Conservation (phyloP, 1,284 basidiomycete genomes). For the Cryptococcus deneoformans region DNA sequence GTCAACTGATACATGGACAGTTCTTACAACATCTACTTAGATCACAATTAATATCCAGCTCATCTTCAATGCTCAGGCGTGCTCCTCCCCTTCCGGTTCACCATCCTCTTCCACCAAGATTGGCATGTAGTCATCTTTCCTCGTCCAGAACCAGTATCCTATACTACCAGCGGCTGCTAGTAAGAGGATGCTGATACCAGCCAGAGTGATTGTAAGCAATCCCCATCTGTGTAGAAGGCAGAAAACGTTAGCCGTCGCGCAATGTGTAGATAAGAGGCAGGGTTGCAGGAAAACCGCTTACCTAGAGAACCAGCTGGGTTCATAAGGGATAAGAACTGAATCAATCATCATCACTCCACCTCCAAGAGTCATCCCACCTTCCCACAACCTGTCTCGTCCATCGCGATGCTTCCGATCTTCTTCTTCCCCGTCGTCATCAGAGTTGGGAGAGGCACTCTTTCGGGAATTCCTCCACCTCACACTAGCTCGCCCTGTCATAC, state of each 20-base stretch:
- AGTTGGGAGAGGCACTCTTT: constrained; percentile 45
- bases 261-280: neutral
- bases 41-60: no score
- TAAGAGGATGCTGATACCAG: constrained; percentile 59
- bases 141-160: constrained; percentile 73
- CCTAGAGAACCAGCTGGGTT: constrained; percentile 68
- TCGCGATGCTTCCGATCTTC: constrained; percentile 6
- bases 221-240: constrained; percentile 32
- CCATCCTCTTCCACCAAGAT: constrained; percentile 64
- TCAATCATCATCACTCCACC: constrained; percentile 91
- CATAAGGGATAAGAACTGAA: constrained; percentile 75
- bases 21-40: no score
- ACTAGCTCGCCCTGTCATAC: constrained; percentile 78
- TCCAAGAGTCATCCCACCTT: constrained; percentile 48
- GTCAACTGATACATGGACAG: no score
- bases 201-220: constrained; percentile 40
- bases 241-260: neutral
- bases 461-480: constrained; percentile 50
- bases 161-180: constrained; percentile 61
- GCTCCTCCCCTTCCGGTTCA: no score
- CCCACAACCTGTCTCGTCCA: constrained; percentile 24
- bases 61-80: no score
- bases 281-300: constrained; percentile 3
- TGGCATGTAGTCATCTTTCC: constrained; percentile 74
- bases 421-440: neutral